phyloP scores from a whole-genome alignment of 2,329 filamentous ascomycete genomes.

The Pseudogymnoascus sp. region DNA sequence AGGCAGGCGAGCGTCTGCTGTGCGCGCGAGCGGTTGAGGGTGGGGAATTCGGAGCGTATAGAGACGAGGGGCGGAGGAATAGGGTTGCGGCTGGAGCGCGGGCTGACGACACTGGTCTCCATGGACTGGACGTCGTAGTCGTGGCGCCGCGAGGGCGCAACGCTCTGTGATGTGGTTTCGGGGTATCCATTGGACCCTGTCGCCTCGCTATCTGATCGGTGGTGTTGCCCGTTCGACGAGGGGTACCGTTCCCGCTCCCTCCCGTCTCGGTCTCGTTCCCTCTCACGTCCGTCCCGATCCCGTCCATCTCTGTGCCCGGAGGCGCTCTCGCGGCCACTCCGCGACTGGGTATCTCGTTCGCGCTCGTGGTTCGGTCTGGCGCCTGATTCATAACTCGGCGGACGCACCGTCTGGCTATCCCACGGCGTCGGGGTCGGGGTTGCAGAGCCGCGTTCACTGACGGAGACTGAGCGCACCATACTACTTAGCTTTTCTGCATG shows the following conservation, averaged over 20 bases:
- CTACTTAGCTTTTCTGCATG: slow-evolving; percentile 82
- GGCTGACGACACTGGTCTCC: slow-evolving; percentile 75
- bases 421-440: slow-evolving; percentile 59
- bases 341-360: slow-evolving; percentile 32
- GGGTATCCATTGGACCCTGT: slow-evolving; percentile 75
- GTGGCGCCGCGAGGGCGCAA: slow-evolving; percentile 62
- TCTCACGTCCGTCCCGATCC: slow-evolving; percentile 25
- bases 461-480: slow-evolving; percentile 75
- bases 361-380: slow-evolving; percentile 28
- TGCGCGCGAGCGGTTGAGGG: slow-evolving; percentile 80
- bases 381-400: slow-evolving; percentile 40
- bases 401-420: slow-evolving; percentile 52
- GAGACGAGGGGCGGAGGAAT: slow-evolving; percentile 89
- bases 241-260: slow-evolving; percentile 41
- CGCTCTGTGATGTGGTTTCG: slow-evolving; percentile 57
- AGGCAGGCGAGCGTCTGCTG: slow-evolving; percentile 93
- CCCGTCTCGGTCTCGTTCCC: slow-evolving; percentile 40
- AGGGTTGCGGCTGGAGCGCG: slow-evolving; percentile 66
- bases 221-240: slow-evolving; percentile 39
- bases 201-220: slow-evolving; percentile 69
- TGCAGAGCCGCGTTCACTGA: slow-evolving; percentile 44
- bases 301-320: slow-evolving; percentile 27
- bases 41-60: slow-evolving; percentile 93
- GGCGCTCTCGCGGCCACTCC: slow-evolving; percentile 21
- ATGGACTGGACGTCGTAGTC: slow-evolving; percentile 96